Conservation (phyloP, 23 red algal species). For the Gracilaria gracilis region DNA sequence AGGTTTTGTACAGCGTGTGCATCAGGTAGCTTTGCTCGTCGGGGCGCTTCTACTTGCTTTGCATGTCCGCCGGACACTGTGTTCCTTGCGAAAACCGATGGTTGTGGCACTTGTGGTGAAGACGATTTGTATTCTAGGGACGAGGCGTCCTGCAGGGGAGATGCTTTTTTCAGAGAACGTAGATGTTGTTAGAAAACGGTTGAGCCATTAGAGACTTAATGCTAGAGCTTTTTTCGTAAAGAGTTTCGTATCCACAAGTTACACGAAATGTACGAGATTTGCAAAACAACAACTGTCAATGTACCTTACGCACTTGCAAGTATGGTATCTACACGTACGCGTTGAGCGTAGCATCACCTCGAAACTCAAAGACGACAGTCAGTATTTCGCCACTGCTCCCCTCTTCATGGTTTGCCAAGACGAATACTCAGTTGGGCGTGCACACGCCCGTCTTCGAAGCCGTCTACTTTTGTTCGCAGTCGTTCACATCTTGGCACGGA, state of each 20-base stretch:
- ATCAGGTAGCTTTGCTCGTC: not conserved
- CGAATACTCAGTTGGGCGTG: not conserved
- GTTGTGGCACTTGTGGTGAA: not conserved
- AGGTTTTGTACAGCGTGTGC: not conserved
- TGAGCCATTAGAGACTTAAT: slow-evolving; percentile 3
- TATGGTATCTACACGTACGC: too few relatives aligned
- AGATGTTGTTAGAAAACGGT: too few relatives aligned
- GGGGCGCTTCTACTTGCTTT: not conserved
- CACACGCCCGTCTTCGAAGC: not conserved
- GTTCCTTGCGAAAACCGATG: not conserved
- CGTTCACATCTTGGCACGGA: not conserved
- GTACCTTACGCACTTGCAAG: too few relatives aligned
- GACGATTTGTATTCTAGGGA: not conserved
- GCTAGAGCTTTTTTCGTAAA: not conserved
- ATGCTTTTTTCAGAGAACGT: too few relatives aligned
- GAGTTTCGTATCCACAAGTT: not conserved
- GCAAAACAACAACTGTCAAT: too few relatives aligned
- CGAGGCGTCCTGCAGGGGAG: not conserved
- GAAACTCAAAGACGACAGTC: too few relatives aligned
- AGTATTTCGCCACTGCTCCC: too few relatives aligned
- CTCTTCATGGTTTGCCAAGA: too few relatives aligned
- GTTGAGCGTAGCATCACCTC: too few relatives aligned
- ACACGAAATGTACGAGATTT: not conserved
- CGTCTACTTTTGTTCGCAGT: not conserved
- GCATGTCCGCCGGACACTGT: not conserved